A percentile compares a stretch with the other conserved stretches of the same genome.
Evolutionary conservation across 2,329 filamentous ascomycete genomes (phyloP).

Genomic region (Orbilia brochopaga): DNA sequence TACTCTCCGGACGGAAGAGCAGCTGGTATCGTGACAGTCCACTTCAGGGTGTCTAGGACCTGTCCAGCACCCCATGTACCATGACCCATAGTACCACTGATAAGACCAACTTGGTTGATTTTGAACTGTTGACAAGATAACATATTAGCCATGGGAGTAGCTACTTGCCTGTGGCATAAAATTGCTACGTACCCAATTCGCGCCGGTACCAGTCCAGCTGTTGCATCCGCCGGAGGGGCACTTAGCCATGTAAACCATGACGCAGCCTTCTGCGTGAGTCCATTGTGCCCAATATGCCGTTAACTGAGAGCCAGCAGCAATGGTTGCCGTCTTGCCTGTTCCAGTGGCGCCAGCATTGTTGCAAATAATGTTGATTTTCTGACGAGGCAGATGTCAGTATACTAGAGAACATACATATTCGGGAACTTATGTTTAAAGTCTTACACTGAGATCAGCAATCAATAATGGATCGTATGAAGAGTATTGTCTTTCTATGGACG

Average conservation of each 20-base stretch:
- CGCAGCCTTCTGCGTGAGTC: conserved; percentile 67
- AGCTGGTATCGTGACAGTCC: conserved; percentile 63
- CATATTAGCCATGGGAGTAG: neutral
- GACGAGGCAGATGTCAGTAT: neutral
- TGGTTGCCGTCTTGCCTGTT: conserved; percentile 56
- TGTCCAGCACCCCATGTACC: conserved; percentile 62
- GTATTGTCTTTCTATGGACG: conserved; percentile 41
- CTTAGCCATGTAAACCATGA: conserved; percentile 65
- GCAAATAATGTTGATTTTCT: conserved; percentile 45
- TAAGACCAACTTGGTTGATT: conserved; percentile 65
- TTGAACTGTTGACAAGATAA: conserved; percentile 61
- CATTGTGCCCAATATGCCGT: conserved; percentile 65
- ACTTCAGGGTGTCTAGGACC: conserved; percentile 61
- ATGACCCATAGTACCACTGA: conserved; percentile 60
- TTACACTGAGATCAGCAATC: conserved; percentile 31
- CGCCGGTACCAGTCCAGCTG: conserved; percentile 61
- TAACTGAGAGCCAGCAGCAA: conserved; percentile 62
- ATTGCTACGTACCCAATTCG: conserved; percentile 59
- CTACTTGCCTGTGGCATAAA: no score
- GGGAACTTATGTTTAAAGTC: neutral
- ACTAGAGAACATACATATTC: neutral
- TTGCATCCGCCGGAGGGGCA: conserved; percentile 59
- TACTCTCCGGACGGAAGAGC: conserved; percentile 64
- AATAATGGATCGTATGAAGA: conserved; percentile 31
- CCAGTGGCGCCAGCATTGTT: conserved; percentile 40